Base-by-base conservation (phyloP, 257 asterid species). In the Solanum chiquidenum region DNA sequence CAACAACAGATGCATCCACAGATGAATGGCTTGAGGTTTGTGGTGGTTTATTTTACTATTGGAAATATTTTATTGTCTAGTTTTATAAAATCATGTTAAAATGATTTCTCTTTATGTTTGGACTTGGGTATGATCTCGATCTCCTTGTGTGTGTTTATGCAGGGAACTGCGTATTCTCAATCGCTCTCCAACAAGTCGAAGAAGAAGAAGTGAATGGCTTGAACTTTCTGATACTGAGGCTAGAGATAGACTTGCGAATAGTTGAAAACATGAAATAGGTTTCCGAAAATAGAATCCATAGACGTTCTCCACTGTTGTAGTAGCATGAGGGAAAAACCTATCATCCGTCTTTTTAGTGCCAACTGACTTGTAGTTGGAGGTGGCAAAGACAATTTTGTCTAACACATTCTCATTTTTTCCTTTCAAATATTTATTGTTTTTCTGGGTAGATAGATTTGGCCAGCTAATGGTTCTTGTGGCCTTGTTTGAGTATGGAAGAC, bases 1-100 rank as follows among this genome's bases (percentile, higher is more conserved):
- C 93, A 66, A 94, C 98, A 86, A 95, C 96, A 73, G 98, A 95
- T 92, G 93, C 97, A 89, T 92, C 96, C 42, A 92, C 91, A 93
- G 99, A 96, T 83, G 99, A 97, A 90, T 97, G 99, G 99, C 91
- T 97, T 92, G 91, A 97, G 99, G 99, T 97, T 86, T 86, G 96
- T 93, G 44, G 21, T 49, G 23, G 62, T 72, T 66, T 68, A 25
- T 49, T 27, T 49, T 27, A 49, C 69, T 29, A 9, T 49, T 46
- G 85, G 69, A 25, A 29, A 31, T 49, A 46, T 29, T 82, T 49
- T 82, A 5, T 80, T 33, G 27, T 29, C 44, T 49, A 80, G 29
- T 18, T 9, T 16, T 29, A 9, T 14, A 29, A 20, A 80, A 29
- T 82, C 69, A 82, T 31, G 40, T 82, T 29, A 20, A 49, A 18